phyloP scores from a whole-genome alignment of 768 basidiomycete species.

The Mycena rebaudengoi region DNA sequence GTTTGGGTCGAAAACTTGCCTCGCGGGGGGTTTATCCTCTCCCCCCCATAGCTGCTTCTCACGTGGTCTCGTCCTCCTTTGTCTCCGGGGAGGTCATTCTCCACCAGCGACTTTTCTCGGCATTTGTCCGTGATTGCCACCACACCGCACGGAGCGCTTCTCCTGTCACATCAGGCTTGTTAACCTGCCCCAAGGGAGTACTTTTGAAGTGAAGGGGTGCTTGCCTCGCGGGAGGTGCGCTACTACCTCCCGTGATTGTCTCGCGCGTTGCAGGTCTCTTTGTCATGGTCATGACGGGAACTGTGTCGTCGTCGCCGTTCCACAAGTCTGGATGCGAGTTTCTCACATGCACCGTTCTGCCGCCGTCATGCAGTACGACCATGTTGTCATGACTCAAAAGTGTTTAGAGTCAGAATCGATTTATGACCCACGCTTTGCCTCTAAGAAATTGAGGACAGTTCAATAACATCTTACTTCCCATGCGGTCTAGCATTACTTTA shows the following conservation, averaged over 20 bases:
- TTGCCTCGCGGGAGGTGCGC: constrained; percentile 23
- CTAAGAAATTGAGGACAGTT: too few species aligned
- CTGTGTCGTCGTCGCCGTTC: background rate
- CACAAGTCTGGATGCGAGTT: background rate
- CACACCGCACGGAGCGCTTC: background rate
- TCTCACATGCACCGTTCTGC: background rate
- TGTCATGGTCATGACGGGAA: background rate
- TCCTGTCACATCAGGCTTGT: background rate
- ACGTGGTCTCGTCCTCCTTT: background rate
- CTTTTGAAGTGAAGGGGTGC: background rate
- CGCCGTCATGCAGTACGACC: background rate
- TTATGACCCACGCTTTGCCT: too few species aligned
- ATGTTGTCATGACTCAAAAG: too few species aligned
- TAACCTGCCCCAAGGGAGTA: background rate
- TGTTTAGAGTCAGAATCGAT: too few species aligned
- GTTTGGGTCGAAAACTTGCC: background rate
- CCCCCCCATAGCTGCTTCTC: background rate
- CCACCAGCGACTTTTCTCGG: too few species aligned
- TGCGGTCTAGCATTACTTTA: too few species aligned
- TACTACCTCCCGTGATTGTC: constrained; percentile 22
- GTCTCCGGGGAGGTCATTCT: too few species aligned
- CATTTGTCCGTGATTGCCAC: too few species aligned
- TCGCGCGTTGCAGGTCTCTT: constrained; percentile 20
- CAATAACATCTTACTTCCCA: too few species aligned
- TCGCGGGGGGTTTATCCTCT: background rate